phyloP scores from a whole-genome alignment of 495 filamentous ascomycete genomes.

The Penicillium lividum region DNA sequence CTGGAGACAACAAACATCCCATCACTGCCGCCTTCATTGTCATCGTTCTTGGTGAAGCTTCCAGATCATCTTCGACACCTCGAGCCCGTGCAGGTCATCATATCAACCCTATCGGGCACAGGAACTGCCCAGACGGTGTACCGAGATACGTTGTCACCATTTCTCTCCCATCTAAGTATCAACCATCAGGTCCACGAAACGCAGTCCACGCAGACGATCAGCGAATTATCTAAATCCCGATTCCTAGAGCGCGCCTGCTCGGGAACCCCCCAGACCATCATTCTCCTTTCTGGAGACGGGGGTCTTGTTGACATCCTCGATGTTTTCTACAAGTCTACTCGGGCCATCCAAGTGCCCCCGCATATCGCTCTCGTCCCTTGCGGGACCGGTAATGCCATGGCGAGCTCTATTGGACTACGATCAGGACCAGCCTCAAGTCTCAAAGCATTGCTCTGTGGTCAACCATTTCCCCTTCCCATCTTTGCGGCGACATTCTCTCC shows the following conservation, averaged over 20 bases:
- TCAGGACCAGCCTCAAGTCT: slow-evolving; percentile 29
- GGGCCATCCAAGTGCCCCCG: slow-evolving; percentile 36
- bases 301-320: slow-evolving; percentile 80
- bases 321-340: slow-evolving; percentile 42
- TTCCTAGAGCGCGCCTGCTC: slow-evolving; percentile 51
- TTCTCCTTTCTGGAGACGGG: slow-evolving; percentile 86
- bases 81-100: slow-evolving; percentile 58
- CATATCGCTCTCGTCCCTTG: slow-evolving; percentile 68
- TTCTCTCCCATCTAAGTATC: slow-evolving; percentile 52
- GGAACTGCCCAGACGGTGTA: slow-evolving; percentile 60
- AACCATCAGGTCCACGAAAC: slow-evolving; percentile 58
- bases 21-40: slow-evolving; percentile 20
- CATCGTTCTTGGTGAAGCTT: slow-evolving; percentile 21
- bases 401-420: slow-evolving; percentile 59
- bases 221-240: slow-evolving; percentile 54
- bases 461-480: slow-evolving; percentile 45
- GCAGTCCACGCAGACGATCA: slow-evolving; percentile 56
- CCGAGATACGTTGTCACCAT: slow-evolving; percentile 54
- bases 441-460: slow-evolving; percentile 47
- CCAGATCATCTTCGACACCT: slow-evolving; percentile 28
- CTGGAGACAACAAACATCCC: slow-evolving; percentile 22
- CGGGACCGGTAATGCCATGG: slow-evolving; percentile 89
- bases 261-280: slow-evolving; percentile 56
- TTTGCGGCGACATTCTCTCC: slow-evolving; percentile 69
- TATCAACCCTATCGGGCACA: slow-evolving; percentile 74